Conservation (phyloP, 352 stramenopile species). For the Aphanomyces euteiches region DNA sequence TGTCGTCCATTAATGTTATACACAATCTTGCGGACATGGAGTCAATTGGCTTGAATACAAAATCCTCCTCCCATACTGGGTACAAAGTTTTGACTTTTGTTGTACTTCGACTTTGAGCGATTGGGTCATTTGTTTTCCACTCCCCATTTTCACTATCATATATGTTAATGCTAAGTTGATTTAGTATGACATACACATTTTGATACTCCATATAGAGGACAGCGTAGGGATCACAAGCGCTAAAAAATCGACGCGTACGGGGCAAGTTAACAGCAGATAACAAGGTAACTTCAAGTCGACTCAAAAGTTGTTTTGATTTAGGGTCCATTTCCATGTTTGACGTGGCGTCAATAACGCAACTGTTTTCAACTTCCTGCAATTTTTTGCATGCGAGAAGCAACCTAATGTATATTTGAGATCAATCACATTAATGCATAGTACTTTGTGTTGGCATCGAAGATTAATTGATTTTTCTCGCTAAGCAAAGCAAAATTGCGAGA, state of each 20-base stretch:
- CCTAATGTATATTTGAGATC: conserved; percentile 35
- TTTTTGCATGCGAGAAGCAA: conserved; percentile 60
- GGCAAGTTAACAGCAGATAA: conserved; percentile 27
- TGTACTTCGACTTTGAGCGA: conserved; percentile 44
- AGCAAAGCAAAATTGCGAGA: conserved; percentile 44
- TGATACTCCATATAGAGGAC: conserved; percentile 25
- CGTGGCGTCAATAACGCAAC: conserved; percentile 46
- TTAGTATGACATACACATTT: conserved; percentile 10
- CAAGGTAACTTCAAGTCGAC: conserved; percentile 30
- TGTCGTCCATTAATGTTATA: conserved; percentile 66
- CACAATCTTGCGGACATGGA: conserved; percentile 62
- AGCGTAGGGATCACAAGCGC: conserved; percentile 15
- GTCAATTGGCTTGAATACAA: conserved; percentile 57
- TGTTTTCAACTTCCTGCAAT: conserved; percentile 42
- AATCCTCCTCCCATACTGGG: conserved; percentile 75
- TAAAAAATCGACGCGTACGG: conserved; percentile 16
- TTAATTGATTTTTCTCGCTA: conserved; percentile 21
- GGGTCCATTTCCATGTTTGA: conserved; percentile 63
- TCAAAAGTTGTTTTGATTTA: conserved; percentile 38
- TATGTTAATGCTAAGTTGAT: background rate
- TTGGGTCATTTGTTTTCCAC: conserved; percentile 15
- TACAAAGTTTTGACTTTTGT: conserved; percentile 75
- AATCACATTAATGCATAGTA: conserved; percentile 44
- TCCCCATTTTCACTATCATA: conserved; percentile 23
- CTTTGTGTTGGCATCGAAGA: conserved; percentile 37